Conservation (phyloP, 139 green algal genomes). For the Coelastrella sp. region DNA sequence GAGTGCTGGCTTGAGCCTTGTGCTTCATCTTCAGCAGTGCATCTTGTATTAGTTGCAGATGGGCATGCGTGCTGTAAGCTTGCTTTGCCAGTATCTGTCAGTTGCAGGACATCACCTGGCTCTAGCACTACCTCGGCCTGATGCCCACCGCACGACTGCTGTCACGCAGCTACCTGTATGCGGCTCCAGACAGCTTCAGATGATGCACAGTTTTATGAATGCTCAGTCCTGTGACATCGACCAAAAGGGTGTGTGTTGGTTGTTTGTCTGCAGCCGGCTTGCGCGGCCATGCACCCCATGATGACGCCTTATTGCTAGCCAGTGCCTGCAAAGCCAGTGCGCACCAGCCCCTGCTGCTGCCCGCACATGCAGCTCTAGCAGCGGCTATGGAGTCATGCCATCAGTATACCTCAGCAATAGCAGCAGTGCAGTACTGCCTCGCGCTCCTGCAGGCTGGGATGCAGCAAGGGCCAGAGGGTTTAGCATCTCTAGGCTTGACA, state of each 20-base stretch:
- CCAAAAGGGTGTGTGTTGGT: no score
- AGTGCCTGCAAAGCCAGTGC: conserved; percentile 58
- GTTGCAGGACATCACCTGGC: neutral
- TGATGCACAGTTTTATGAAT: neutral
- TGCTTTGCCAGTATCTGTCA: neutral
- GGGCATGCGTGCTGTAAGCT: no score
- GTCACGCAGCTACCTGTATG: no score
- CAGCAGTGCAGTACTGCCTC: conserved; percentile 41
- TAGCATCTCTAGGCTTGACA: conserved; percentile 12
- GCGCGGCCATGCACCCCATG: neutral
- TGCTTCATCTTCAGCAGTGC: no score
- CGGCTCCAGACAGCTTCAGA: neutral
- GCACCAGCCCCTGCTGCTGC: conserved; percentile 65
- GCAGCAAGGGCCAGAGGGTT: neutral
- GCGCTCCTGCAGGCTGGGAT: conserved; percentile 11
- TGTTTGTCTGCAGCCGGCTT: conserved; percentile 15
- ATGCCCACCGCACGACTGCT: no score
- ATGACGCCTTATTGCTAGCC: conserved; percentile 52
- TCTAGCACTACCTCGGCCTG: neutral
- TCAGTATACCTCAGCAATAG: conserved; percentile 10
- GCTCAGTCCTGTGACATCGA: no score
- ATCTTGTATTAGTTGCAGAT: no score
- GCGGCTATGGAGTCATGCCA: conserved; percentile 13
- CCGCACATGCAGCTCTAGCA: conserved; percentile 27
- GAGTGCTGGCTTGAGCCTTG: neutral